A percentile compares a stretch with the other conserved stretches of the same genome.
phyloP scores from a whole-genome alignment of 805 yeast genomes.

The Isabelozyma rhagii region DNA sequence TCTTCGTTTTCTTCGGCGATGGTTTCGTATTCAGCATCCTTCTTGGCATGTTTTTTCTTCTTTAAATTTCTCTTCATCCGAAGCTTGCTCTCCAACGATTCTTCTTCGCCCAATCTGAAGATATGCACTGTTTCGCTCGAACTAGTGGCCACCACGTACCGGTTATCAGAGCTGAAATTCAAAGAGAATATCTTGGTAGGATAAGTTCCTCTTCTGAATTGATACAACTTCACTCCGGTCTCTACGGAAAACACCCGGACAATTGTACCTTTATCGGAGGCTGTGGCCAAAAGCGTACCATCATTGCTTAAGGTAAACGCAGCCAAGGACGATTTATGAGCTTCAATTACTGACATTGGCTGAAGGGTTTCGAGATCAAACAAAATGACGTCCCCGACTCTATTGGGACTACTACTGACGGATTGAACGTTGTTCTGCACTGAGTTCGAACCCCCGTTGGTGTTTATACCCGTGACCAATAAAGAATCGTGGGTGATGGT shows the following conservation, averaged over 20 bases:
- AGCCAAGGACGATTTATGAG: conserved; percentile 78
- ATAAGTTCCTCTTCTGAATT: conserved; percentile 83
- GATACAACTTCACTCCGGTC: conserved; percentile 60
- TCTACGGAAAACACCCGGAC: conserved; percentile 74
- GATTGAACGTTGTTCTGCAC: conserved; percentile 37
- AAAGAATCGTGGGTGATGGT: conserved; percentile 42
- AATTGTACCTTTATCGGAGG: conserved; percentile 87
- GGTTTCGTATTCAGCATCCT: conserved; percentile 16
- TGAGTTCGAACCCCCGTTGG: conserved; percentile 39
- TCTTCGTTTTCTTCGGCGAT: conserved; percentile 25
- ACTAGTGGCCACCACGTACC: conserved; percentile 76
- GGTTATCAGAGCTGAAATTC: conserved; percentile 68
- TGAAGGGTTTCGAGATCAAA: conserved; percentile 73
- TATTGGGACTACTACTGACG: conserved; percentile 39
- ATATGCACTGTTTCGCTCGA: conserved; percentile 92
- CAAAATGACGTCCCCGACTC: conserved; percentile 70
- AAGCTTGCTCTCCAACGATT: conserved; percentile 38
- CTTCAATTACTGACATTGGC: conserved; percentile 79
- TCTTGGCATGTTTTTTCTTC: conserved; percentile 5
- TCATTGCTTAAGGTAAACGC: conserved; percentile 65
- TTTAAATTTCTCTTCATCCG: conserved; percentile 19
- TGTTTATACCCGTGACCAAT: conserved; percentile 37
- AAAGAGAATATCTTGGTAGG: conserved; percentile 77
- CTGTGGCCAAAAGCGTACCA: conserved; percentile 81
- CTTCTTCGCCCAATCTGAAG: conserved; percentile 65